Evolutionary conservation across 768 basidiomycete genomes (phyloP), one percentile per base, ranked within the genome.

Genomic region (Suillus cothurnatus): DNA sequence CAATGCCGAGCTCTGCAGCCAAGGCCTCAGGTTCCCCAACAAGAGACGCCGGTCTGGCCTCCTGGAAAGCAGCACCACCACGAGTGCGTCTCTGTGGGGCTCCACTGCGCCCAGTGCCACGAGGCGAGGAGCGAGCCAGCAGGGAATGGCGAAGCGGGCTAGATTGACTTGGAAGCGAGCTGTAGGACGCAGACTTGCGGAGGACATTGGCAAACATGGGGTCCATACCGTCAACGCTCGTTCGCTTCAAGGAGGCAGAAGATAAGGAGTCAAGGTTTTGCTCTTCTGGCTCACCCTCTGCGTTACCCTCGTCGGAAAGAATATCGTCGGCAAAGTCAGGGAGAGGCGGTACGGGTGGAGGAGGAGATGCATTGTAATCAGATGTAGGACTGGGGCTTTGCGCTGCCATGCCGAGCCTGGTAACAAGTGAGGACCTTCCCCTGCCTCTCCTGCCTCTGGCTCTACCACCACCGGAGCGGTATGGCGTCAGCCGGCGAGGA

Each of bases 221-320:
- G 67, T 95, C 94, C 90, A 95, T 92, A 52, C 92, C 93, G 63
- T 94, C 92, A 5, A 93, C 84, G 70, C 89, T 92, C 7, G 85
- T 85, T 41, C 88, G 82, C 70, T 91, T 90, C 4, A 88, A 89
- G 11, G 73, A 76, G 45, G 79, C 72, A 43, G 76, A 74, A 12
- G 77, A 79, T 11, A 81, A 78, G 2, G 83, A 81, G 3, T 83
- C 84, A 17, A 76, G 75, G 3, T 74, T 69, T 14, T 73, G 67
- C 43, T 72, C 61, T 58, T 74, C 78, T 31, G 67, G 66, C 1
- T 69, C 65, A 26, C 53, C 39, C 39, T 61, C 64, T 38, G 69
- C 71, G 11, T 67, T 68, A 19, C 77, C 73, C 15, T 60, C 66
- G 36, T 73, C 73, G 14, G 69, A 61, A 58, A 71, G 72, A 53